These are phyloP conservation scores for Darksidea phi DNA, from an alignment of 495 filamentous ascomycete species.

Conservation along the genomic window DNA sequence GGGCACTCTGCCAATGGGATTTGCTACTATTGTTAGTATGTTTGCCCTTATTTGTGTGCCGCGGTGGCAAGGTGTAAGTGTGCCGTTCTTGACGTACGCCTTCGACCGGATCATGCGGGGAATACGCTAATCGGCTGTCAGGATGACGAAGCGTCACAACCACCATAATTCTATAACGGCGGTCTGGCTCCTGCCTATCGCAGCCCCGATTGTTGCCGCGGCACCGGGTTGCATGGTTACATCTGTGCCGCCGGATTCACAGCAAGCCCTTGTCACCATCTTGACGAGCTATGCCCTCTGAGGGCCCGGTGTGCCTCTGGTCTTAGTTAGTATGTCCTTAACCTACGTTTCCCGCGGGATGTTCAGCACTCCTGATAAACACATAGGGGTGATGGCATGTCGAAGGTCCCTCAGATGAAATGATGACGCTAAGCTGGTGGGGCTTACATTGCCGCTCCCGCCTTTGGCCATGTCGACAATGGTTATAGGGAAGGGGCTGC, in stretches of 20 bases:
- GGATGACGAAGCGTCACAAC: slow-evolving; percentile 42
- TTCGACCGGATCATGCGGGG: not conserved
- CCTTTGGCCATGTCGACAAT: slow-evolving; percentile 55
- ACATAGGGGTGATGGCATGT: slow-evolving; percentile 54
- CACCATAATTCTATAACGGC: slow-evolving; percentile 56
- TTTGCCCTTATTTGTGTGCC: slow-evolving; percentile 56
- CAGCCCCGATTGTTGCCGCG: slow-evolving; percentile 58
- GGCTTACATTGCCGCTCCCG: slow-evolving; percentile 61
- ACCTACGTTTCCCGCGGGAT: too few relatives aligned
- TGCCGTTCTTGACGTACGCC: slow-evolving; percentile 53
- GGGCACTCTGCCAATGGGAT: slow-evolving; percentile 62
- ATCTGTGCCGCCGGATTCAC: slow-evolving; percentile 49
- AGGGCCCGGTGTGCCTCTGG: slow-evolving; percentile 58
- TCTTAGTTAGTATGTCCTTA: slow-evolving; percentile 16
- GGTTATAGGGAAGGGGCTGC: slow-evolving; percentile 51
- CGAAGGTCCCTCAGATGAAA: too few relatives aligned
- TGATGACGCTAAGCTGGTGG: slow-evolving; percentile 67
- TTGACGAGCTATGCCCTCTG: slow-evolving; percentile 58
- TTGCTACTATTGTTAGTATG: slow-evolving; percentile 63
- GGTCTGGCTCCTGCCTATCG: slow-evolving; percentile 60
- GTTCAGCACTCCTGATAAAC: too few relatives aligned
- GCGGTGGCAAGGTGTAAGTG: slow-evolving; percentile 49
- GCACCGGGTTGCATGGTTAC: slow-evolving; percentile 59
- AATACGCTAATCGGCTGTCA: slow-evolving; percentile 19
- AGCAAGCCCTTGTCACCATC: slow-evolving; percentile 58